Percentiles rank a stretch among this genome's conserved stretches.
Conservation (phyloP, 2,329 filamentous ascomycete species). For the Aspergillus nomiae region DNA sequence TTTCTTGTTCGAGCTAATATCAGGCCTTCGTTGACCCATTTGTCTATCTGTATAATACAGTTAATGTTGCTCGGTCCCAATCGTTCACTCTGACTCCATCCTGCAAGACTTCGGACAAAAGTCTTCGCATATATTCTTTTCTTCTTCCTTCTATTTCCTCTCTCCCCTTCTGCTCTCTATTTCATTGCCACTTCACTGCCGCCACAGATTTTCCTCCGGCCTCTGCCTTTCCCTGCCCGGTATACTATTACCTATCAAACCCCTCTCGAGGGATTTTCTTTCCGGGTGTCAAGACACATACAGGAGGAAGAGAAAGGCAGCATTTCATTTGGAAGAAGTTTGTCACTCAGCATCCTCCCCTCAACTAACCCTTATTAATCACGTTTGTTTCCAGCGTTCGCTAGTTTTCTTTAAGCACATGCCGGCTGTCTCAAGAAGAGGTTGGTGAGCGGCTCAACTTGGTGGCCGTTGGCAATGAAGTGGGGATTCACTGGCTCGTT, state of each 20-base stretch:
- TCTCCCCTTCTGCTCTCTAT: conserved; percentile 8
- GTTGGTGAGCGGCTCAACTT: conserved; percentile 6
- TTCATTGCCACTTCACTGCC: conserved; percentile 5
- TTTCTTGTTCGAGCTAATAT: conserved; percentile 19
- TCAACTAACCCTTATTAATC: neutral
- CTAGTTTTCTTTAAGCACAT: conserved; percentile 21
- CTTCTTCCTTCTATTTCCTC: conserved; percentile 13
- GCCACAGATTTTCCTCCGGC: neutral
- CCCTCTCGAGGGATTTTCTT: neutral
- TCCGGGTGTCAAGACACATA: conserved; percentile 10
- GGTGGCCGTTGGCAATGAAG: conserved; percentile 31
- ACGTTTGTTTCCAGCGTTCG: neutral
- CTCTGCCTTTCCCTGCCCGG: neutral
- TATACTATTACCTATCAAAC: neutral
- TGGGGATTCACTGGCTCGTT: conserved; percentile 29
- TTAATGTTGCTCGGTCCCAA: conserved; percentile 19
- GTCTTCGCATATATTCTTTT: conserved; percentile 19
- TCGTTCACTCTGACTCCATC: conserved; percentile 12
- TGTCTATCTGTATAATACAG: conserved; percentile 20
- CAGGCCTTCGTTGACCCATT: conserved; percentile 20
- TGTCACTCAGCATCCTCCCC: neutral
- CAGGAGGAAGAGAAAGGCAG: conserved; percentile 4
- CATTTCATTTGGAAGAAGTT: neutral
- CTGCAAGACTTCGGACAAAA: conserved; percentile 24
- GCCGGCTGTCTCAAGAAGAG: conserved; percentile 18